A percentile compares a stretch with the other conserved stretches of the same genome.
Evolutionary conservation across 78 protist genomes (phyloP).

Genomic region (Anaeramoeba ignava): DNA sequence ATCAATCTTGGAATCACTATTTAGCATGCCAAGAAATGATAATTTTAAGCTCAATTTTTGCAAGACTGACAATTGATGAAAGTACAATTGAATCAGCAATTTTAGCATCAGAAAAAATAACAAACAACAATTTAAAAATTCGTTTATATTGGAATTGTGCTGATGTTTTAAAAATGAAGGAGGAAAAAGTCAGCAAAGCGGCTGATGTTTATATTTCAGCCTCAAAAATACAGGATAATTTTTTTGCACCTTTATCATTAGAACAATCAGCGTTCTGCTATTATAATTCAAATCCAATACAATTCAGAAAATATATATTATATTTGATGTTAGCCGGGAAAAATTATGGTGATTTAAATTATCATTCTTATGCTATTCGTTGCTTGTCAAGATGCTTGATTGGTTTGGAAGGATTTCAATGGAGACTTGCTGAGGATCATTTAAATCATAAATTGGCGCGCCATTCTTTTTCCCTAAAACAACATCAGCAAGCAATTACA

Average conservation of each 20-base stretch:
- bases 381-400: not conserved
- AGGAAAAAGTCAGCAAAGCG: not conserved
- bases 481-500: not conserved
- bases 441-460: not conserved
- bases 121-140: not conserved
- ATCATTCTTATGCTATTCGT: not conserved
- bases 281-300: not conserved
- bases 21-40: not conserved
- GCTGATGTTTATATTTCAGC: not conserved
- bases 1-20: not conserved
- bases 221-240: not conserved
- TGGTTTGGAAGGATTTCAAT: not conserved
- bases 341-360: not conserved
- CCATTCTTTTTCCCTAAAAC: not conserved
- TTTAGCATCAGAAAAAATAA: not conserved
- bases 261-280: not conserved
- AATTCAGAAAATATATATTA: not conserved
- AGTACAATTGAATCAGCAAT: not conserved
- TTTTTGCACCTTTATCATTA: not conserved
- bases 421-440: not conserved
- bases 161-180: not conserved
- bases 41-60: not conserved
- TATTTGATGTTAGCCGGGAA: not conserved
- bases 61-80: not conserved
- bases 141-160: not conserved